Evolutionary conservation across 768 basidiomycete species (phyloP), one percentile per base, ranked within the genome.

Genomic region (Galerina sulciceps): DNA sequence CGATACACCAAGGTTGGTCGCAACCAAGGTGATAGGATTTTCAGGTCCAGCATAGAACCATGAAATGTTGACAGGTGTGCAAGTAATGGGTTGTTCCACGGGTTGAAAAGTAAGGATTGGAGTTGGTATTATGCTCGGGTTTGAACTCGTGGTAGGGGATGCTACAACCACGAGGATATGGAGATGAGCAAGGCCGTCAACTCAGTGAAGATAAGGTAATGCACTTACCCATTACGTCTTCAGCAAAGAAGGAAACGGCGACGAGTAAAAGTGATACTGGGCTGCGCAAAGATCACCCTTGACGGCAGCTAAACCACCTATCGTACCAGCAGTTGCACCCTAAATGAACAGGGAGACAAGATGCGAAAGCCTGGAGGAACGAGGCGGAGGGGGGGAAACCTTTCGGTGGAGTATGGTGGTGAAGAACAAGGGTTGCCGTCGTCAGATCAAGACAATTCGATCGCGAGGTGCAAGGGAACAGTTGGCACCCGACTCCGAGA

Each of bases 41-140:
- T 66, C 36, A 4, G 74, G 62, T 15, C 79, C 81, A 22, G 4
- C 46, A 58, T 81, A 84, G 14, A 52, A 44, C 83, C 83, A 84
- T 20, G 63, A 60, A 37, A 79, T 59, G 11, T 59, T 43, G 2
- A 67, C 55, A 6, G 72, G 46, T 31, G 59, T 14, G 62, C 78
- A 79, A 34, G 75, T 67, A 0, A 63, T 61, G 47, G 71, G 60
- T 40, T 69, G 36, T 10, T 57, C 46, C 20, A 59, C 26, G 22
- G n/a, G 11, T 13, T 57, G 34, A 60, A 74, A 72, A 26, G 58
- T 23, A 26, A 76, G 60, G 11, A 63, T 47, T 4, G 69, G 65
- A 0, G 59, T 11, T 26, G 36, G 49, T 14, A 34, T 46, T 17
- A 52, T 31, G 42, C 48, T 60, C 34, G 59, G 38, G 1, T 17